These are phyloP conservation scores for Globisporangium mamillatum DNA, from an alignment of 352 stramenopile species.

Conservation along the genomic window DNA sequence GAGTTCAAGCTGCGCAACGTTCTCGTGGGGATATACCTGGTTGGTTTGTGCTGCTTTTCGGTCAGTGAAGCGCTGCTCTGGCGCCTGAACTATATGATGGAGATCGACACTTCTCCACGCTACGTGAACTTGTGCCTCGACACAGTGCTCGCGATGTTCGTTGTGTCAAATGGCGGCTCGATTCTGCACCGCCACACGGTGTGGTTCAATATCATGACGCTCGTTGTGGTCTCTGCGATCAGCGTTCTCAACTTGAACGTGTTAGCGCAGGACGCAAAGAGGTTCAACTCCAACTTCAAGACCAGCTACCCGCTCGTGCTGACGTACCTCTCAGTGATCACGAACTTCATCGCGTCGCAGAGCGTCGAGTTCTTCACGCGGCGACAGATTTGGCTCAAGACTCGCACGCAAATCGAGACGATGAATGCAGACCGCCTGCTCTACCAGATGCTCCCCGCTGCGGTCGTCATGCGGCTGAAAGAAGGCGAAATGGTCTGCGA, in stretches of 20 bases:
- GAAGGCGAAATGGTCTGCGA: constrained; percentile 82
- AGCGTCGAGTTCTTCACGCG: constrained; percentile 82
- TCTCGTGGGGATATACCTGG: constrained; percentile 51
- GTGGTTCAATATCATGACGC: constrained; percentile 56
- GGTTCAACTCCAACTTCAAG: constrained; percentile 78
- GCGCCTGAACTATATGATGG: constrained; percentile 51
- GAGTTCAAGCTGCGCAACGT: constrained; percentile 66
- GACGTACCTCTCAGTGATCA: constrained; percentile 75
- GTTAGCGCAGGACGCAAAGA: constrained; percentile 45
- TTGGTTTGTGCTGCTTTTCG: constrained; percentile 55
- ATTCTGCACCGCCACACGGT: constrained; percentile 69
- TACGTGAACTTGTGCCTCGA: constrained; percentile 83
- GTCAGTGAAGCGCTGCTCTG: constrained; percentile 50
- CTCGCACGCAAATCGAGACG: constrained; percentile 75
- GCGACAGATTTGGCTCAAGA: constrained; percentile 85
- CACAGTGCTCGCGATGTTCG: constrained; percentile 78
- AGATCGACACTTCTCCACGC: constrained; percentile 56
- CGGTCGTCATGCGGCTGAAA: constrained; percentile 84
- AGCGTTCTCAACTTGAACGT: constrained; percentile 42
- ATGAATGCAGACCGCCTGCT: constrained; percentile 81
- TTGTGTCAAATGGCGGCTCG: constrained; percentile 79
- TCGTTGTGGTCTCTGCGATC: constrained; percentile 46
- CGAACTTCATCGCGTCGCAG: constrained; percentile 77
- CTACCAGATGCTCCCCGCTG: constrained; percentile 85
- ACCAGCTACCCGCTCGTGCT: constrained; percentile 79